Conservation (phyloP, 805 yeast species). For the Metschnikowia similis region DNA sequence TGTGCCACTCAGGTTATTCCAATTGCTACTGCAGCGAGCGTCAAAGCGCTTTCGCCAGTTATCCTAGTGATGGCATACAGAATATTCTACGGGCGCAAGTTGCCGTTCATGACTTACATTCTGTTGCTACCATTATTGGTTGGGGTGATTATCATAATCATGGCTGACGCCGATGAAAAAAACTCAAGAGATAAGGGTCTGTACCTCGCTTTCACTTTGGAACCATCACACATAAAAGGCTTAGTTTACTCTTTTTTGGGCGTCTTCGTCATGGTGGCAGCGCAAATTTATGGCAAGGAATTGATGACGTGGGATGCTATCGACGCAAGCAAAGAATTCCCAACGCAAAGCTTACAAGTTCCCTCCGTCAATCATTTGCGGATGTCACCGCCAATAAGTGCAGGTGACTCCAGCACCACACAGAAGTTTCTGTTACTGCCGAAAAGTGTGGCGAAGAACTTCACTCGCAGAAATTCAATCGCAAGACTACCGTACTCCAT, state of each 20-base stretch:
- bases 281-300: constrained; percentile 82
- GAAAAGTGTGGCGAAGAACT: constrained; percentile 3
- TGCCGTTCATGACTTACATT: constrained; percentile 48
- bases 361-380: neutral
- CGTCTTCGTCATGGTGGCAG: constrained; percentile 73
- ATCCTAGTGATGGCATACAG: constrained; percentile 56
- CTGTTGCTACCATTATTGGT: constrained; percentile 49
- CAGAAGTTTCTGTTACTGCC: constrained; percentile 11
- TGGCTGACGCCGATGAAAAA: constrained; percentile 22
- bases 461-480: constrained; percentile 18
- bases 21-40: constrained; percentile 64
- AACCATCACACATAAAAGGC: constrained; percentile 48
- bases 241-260: constrained; percentile 64
- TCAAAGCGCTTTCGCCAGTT: constrained; percentile 65
- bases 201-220: constrained; percentile 5
- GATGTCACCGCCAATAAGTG: neutral
- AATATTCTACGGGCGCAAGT: constrained; percentile 44
- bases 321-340: constrained; percentile 20
- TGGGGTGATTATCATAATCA: constrained; percentile 51
- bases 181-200: constrained; percentile 4
- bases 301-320: constrained; percentile 55
- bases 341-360: constrained; percentile 11
- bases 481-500: constrained; percentile 30
- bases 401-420: constrained; percentile 1
- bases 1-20: constrained; percentile 64